Percentiles rank a stretch among this genome's conserved stretches.
These are phyloP conservation scores for Macrophomina phaseolina DNA, from an alignment of 2,329 filamentous ascomycete genomes.

Conservation along the genomic window DNA sequence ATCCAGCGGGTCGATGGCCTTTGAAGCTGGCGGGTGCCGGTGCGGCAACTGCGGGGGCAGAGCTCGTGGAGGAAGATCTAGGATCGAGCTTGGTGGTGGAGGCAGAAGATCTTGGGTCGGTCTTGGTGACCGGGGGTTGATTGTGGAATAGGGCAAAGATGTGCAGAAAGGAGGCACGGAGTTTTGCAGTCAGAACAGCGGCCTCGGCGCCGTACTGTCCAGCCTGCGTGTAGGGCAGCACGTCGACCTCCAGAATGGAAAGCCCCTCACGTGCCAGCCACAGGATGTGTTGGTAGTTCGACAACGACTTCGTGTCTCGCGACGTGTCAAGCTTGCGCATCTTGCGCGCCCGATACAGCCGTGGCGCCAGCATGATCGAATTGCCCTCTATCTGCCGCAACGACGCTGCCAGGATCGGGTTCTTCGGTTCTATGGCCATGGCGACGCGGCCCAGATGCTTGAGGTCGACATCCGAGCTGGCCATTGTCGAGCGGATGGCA, in stretches of 20 bases:
- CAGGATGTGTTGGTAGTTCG: conserved; percentile 88
- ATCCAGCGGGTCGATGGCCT: not conserved
- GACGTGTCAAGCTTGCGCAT: conserved; percentile 80
- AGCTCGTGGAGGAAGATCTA: not conserved
- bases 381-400: conserved; percentile 91
- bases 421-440: conserved; percentile 76
- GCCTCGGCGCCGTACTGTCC: conserved; percentile 75
- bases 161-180: conserved; percentile 93
- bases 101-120: conserved; percentile 46
- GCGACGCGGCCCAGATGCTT: conserved; percentile 94
- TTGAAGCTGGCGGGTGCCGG: not conserved
- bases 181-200: conserved; percentile 87
- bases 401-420: conserved; percentile 78
- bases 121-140: conserved; percentile 68
- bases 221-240: conserved; percentile 77
- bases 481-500: conserved; percentile 66
- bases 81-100: not conserved
- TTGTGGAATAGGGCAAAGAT: conserved; percentile 98
- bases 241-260: conserved; percentile 81
- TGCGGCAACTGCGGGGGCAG: conserved; percentile 2
- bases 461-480: conserved; percentile 95
- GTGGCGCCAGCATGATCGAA: conserved; percentile 83
- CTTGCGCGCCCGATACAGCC: conserved; percentile 82
- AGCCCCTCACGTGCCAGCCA: conserved; percentile 95
- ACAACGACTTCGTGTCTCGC: conserved; percentile 77